Evolutionary conservation across 164 flowering plant species (phyloP), one percentile per base, ranked within the genome.

Genomic region (Umbilicus rupestris): DNA sequence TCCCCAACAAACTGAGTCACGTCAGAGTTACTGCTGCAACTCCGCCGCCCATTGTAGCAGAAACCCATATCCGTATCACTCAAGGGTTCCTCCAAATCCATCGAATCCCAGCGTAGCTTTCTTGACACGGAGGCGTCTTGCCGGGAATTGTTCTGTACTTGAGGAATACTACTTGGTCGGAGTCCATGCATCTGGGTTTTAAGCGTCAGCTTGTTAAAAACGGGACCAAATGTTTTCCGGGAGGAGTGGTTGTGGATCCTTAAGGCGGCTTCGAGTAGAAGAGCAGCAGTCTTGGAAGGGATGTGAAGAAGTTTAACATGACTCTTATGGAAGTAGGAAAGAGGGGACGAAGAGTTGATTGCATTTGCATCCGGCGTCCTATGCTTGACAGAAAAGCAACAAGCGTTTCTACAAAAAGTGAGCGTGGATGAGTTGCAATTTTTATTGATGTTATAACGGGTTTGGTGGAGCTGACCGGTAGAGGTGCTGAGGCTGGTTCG

Each of bases 261-360:
- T 1, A 62, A 15, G 5, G 65, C 65, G 39, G 65, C 65, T n/a
- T 62, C 65, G 8, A 62, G 44, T 16, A 62, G 65, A 1, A 62
- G 28, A 19, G 65, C 39, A 62, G 65, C 44, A 12, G 65, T 62
- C 16, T 62, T 62, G 5, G 39, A 39, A 33, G 65, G 65, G 65
- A 62, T 39, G 33, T 62, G 44, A 10, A 62, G 42, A 19, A 62
- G 42, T n/a, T 33, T 62, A 1, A 39, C 65, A 9, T 28, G 58
- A 26, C 31, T 52, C 22, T 52, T 52, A 2, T 3, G 58, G 1
- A 52, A 22, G 58, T 52, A 7, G 5, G 22, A 22, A 52, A 52
- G 29, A 52, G 58, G 58, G 58, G 58, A 52, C 22, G 58, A n/a
- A n/a, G n/a, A n/a, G n/a, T n/a, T n/a, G n/a, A n/a, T 20, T 62